Conservation (phyloP, 2,329 filamentous ascomycete genomes). For the Ceratocystis cubensis region DNA sequence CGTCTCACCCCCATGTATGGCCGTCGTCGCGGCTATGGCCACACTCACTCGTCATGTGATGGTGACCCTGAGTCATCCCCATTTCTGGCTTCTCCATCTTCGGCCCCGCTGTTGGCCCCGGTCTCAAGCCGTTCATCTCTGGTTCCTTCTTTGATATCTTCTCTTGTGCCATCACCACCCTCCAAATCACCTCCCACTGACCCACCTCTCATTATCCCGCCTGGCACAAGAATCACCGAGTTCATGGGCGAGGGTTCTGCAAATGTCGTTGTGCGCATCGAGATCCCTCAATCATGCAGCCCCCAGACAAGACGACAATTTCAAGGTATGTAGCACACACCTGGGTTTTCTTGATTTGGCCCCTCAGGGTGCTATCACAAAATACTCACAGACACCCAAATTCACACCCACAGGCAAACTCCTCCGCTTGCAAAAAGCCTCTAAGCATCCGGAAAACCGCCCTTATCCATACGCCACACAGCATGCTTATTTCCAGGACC, state of each 20-base stretch:
- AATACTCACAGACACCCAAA: slow-evolving; percentile 4
- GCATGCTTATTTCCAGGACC: slow-evolving; percentile 20
- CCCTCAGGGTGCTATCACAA: too few species aligned
- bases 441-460: slow-evolving; percentile 20
- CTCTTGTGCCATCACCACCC: not conserved
- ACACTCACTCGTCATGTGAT: not conserved
- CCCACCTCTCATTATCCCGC: slow-evolving; percentile 12
- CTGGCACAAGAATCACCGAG: slow-evolving; percentile 21
- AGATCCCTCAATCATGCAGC: slow-evolving; percentile 29
- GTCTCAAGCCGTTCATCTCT: not conserved
- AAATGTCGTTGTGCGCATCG: slow-evolving; percentile 59
- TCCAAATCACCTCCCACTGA: not conserved
- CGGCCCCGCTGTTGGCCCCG: not conserved
- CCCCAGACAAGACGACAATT: slow-evolving; percentile 25
- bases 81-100: not conserved
- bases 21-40: not conserved
- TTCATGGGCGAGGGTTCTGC: slow-evolving; percentile 59
- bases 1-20: not conserved
- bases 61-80: not conserved
- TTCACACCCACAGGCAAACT: slow-evolving; percentile 22
- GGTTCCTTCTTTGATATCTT: not conserved
- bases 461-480: slow-evolving; percentile 21
- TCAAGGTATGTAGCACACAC: slow-evolving; percentile 28
- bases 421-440: slow-evolving; percentile 22
- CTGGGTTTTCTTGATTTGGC: not conserved